Evolutionary conservation across 768 basidiomycete genomes (phyloP), one percentile per base, ranked within the genome.

Genomic region (Nidularia sp.): DNA sequence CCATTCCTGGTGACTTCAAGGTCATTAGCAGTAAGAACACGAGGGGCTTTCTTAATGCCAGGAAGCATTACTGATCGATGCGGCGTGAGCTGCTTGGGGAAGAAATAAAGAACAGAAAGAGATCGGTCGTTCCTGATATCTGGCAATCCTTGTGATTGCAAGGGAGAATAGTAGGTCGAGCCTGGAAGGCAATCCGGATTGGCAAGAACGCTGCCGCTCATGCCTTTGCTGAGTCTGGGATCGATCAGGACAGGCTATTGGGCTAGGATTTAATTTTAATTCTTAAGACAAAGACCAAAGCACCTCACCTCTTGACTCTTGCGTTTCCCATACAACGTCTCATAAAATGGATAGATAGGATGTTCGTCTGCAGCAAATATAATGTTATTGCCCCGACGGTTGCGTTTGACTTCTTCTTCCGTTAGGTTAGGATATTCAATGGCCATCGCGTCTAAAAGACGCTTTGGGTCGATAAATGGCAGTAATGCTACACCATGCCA

Each of bases 401-500:
- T 99, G 50, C 97, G 79, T 47, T 75, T 74, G n/a, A 78, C 70
- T 69, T 99, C 95, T 7, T 89, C 91, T 53, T 91, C 88, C 0
- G 80, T 81, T 44, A 99, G 76, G 45, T 81, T 82, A 48, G 75
- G 70, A 64, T 88, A 88, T 55, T 73, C 77, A 9, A 75, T 66
- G 6, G 75, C 80, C 88, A 99, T 93, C 3, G 94, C 92, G 34
- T 82, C 85, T 50, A 98, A 72, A 25, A 99, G 71, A 34, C 94
- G 81, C 51, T 78, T 79, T 65, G 86, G 78, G 63, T 98, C 91
- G 56, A 99, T 98, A 75, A 98, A 99, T 0, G 97, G 95, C 18
- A 99, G 75, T 6, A 99, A 74, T 0, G 97, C 95, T 51, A 99
- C 93, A 50, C 97, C 97, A 68, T 99, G 96, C 97, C 97, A 99